These are phyloP conservation scores for Botryotinia globosa DNA, from an alignment of 2,329 filamentous ascomycete species.

Conservation along the genomic window DNA sequence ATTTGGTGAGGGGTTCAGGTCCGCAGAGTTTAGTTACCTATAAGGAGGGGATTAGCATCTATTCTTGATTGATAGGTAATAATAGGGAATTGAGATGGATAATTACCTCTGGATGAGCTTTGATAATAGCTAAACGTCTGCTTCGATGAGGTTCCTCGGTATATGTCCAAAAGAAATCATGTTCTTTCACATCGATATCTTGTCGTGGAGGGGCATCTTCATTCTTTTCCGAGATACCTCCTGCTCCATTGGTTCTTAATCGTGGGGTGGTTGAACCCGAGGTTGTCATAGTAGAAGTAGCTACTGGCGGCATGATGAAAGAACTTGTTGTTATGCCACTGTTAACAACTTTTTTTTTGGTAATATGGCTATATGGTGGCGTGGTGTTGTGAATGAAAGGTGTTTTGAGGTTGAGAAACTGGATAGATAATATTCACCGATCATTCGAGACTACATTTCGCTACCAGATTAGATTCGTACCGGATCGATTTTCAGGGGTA, in stretches of 20 bases:
- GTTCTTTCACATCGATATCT: conserved; percentile 32
- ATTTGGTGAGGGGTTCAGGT: conserved; percentile 93
- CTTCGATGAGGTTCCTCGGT: conserved; percentile 96
- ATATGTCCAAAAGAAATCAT: conserved; percentile 93
- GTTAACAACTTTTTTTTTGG: neutral
- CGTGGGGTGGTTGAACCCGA: conserved; percentile 6
- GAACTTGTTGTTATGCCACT: neutral
- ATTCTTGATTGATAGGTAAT: neutral
- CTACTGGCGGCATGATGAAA: conserved; percentile 16
- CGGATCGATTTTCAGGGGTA: conserved; percentile 1
- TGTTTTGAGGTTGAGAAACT: neutral
- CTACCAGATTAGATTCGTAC: neutral
- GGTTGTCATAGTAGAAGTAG: conserved; percentile 14
- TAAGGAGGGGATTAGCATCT: neutral
- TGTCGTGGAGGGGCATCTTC: conserved; percentile 21
- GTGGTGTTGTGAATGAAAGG: neutral
- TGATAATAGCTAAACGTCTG: conserved; percentile 89
- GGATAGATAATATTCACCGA: neutral
- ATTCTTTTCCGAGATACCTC: neutral
- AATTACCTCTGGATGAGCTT: conserved; percentile 88
- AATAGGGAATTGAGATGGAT: neutral
- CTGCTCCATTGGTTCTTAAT: conserved; percentile 6
- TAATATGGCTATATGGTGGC: neutral
- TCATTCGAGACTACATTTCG: neutral
- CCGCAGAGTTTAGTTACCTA: conserved; percentile 97